Evolutionary conservation across 169 alveolate species (phyloP).

Genomic region (Plasmodium knowlesi): DNA sequence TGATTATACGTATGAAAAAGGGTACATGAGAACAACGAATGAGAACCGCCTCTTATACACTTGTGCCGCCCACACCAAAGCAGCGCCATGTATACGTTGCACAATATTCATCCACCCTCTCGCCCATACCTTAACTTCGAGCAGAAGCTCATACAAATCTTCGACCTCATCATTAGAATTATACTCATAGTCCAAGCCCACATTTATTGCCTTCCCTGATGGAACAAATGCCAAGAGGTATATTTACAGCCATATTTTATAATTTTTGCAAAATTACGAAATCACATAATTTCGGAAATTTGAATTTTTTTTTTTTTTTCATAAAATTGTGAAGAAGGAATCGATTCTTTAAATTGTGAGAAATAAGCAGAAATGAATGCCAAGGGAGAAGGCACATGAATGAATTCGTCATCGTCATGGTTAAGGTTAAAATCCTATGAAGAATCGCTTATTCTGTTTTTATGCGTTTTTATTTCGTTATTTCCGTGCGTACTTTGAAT

Average conservation of each 20-base stretch:
- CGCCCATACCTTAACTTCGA: conserved; percentile 77
- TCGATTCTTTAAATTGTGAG: not conserved
- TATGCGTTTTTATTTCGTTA: conserved; percentile 8
- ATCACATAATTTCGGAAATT: not conserved
- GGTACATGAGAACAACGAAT: not conserved
- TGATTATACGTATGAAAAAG: not conserved
- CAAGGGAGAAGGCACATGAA: not conserved
- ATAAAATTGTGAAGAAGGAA: not conserved
- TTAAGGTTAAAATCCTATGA: not conserved
- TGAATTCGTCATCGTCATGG: not conserved
- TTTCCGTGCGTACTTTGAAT: conserved; percentile 80
- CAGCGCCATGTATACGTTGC: not conserved
- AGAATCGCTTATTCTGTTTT: conserved; percentile 5
- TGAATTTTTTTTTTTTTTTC: not conserved
- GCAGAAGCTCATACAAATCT: conserved; percentile 88
- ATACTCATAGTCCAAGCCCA: conserved; percentile 87
- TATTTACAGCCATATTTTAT: not conserved
- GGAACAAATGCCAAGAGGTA: conserved; percentile 30
- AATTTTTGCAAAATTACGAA: not conserved
- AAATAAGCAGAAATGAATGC: not conserved
- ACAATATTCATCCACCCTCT: not conserved
- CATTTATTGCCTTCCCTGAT: conserved; percentile 86
- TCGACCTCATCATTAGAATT: conserved; percentile 95
- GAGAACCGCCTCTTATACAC: not conserved
- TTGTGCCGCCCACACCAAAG: not conserved